Conservation (phyloP, 768 basidiomycete genomes). For the Boletus sp. region DNA sequence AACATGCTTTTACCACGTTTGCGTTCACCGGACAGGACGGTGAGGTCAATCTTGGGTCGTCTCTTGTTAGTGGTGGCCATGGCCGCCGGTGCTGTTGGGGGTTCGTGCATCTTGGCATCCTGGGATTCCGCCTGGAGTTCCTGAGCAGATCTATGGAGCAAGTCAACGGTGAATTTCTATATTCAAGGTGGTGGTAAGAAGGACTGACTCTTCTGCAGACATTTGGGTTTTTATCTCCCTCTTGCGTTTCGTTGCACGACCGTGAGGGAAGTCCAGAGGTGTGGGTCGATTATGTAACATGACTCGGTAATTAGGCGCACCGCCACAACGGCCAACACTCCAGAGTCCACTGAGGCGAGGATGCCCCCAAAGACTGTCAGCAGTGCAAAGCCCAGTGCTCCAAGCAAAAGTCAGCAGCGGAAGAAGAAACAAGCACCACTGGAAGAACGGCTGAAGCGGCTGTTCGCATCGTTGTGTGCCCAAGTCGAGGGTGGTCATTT, state of each 20-base stretch:
- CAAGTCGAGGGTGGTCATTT: conserved; percentile 92
- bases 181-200: conserved; percentile 3
- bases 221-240: conserved; percentile 34
- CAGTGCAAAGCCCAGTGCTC: conserved; percentile 3
- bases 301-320: conserved; percentile 22
- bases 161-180: neutral
- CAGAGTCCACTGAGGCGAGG: too few species aligned
- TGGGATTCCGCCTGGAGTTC: conserved; percentile 31
- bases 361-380: conserved; percentile 19
- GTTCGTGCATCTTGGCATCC: conserved; percentile 37
- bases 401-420: conserved; percentile 10
- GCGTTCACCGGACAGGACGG: conserved; percentile 52
- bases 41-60: conserved; percentile 72
- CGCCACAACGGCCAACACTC: conserved; percentile 1
- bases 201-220: conserved; percentile 52
- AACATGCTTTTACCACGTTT: conserved; percentile 89
- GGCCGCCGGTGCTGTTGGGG: conserved; percentile 45
- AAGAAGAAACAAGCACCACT: conserved; percentile 21
- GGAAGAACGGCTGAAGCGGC: conserved; percentile 43
- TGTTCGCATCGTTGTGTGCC: conserved; percentile 77
- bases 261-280: neutral
- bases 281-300: conserved; percentile 19
- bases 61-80: conserved; percentile 48
- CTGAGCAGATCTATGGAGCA: conserved; percentile 24
- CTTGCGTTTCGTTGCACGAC: neutral